Evolutionary conservation across 129 eudicot genomes (phyloP), one percentile per base, ranked within the genome.

Genomic region (Dittrichia graveolens): DNA sequence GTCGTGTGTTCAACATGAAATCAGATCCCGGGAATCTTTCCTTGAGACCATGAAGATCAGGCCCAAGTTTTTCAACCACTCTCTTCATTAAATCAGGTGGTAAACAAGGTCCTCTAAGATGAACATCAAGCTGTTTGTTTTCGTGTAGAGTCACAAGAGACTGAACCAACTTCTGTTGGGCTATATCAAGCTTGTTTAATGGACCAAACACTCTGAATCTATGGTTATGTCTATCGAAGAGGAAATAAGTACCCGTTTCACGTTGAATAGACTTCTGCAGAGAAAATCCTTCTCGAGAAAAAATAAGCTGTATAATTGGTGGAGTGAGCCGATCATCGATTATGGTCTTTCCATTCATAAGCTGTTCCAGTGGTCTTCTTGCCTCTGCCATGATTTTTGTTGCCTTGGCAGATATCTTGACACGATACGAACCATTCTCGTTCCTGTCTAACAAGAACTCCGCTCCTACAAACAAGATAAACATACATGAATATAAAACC

Each of bases 11-110:
- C 4, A 93, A 75, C 2, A 67, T 69, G 77, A 93, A 82, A 10
- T 80, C 96, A 0, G 90, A 88, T 18, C 66, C 96, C 0, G 98
- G 96, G 12, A 94, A 72, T 78, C 60, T 83, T 55, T 84, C 89
- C 50, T 81, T 88, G 50, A 94, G 89, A 52, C 93, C 85, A 10
- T 56, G 74, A 61, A 94, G 96, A 24, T 84, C 87, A 2, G 97
- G 97, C 10, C 98, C 98, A 35, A 82, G 90, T 9, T 59, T 78
- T 67, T 81, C 84, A 8, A 94, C 97, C 18, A 90, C 93, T 61
- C 75, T 79, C 69, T 94, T 94, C 98, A 94, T 94, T 65, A 94
- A 52, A 75, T 94, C 97, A 44, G 87, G 83, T 18, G 98, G 98
- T 34, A 84, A 65, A 34, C 31, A 59, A 6, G 85, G 83, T 44